These are phyloP conservation scores for Rhododendron ferrugineum DNA, from an alignment of 148 eudicot species.

Conservation along the genomic window DNA sequence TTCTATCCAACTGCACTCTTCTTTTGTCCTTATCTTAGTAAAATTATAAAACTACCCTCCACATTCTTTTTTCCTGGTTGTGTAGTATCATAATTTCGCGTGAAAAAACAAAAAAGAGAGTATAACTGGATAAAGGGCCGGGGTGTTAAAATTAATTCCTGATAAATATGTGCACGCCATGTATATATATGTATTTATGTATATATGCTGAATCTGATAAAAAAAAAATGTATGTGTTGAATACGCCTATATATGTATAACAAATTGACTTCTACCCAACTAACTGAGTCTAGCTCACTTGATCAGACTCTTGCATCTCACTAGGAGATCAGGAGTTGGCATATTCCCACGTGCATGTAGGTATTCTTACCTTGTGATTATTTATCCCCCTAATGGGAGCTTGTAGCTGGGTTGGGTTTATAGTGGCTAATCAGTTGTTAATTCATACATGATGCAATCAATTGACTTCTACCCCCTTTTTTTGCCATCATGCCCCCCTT, in stretches of 20 bases:
- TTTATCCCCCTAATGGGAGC: too few relatives aligned
- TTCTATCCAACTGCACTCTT: neutral
- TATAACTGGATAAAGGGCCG: neutral
- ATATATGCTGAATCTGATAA: neutral
- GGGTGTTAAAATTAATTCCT: neutral
- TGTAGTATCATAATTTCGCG: neutral
- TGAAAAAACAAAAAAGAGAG: neutral
- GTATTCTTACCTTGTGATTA: too few relatives aligned
- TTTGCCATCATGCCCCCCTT: neutral
- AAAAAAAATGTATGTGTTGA: neutral
- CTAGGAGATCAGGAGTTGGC: too few relatives aligned
- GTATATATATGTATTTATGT: neutral
- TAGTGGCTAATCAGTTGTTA: too few relatives aligned
- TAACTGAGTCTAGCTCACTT: too few relatives aligned
- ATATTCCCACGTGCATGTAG: too few relatives aligned
- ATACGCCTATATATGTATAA: neutral
- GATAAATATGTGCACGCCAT: neutral
- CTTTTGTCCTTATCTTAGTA: neutral
- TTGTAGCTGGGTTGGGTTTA: too few relatives aligned
- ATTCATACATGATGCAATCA: too few relatives aligned
- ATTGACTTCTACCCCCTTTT: neutral
- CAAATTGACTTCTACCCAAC: neutral
- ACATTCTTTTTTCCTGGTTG: neutral
- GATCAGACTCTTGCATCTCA: too few relatives aligned
- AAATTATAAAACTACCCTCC: neutral